Base-by-base conservation (phyloP, 1,139 yeast genomes). In the Pichia sp. region DNA sequence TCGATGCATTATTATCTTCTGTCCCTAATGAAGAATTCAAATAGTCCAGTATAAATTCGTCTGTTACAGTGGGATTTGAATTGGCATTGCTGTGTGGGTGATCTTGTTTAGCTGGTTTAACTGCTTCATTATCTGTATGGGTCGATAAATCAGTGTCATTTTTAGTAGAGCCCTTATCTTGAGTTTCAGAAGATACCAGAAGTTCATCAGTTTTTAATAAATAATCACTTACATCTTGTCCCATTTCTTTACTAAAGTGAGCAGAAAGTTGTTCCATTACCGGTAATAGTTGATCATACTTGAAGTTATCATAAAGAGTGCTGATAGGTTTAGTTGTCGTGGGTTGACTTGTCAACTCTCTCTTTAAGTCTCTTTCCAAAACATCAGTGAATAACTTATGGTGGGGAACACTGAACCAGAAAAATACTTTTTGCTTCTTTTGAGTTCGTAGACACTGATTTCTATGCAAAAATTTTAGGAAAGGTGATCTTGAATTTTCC, bases 391-490 rank as follows among this genome's bases (percentile, higher is more conserved):
- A 89, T 39, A 91, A 66, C 56, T 84, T 80, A 59, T 91, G 96
- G 63, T 91, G 97, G 34, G 93, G 91, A 7, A 91, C 97, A 56
- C 89, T 83, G 60, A 84, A 89, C 98, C 98, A 91, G 60, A 82
- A 88, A 59, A 91, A 91, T 31, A 91, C 97, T 60, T 91, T 91
- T 60, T 91, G 98, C 59, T 91, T 91, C 69, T 91, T 91, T 57
- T 91, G 97, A 1, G 98, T 91, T 52, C 96, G 72, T 20, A 91
- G 70, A 60, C 98, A 89, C 49, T 82, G 78, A 58, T 91, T 86
- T 55, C 82, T 84, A 62, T 83, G 86, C 35, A 91, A 66, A 53
- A 89, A 88, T 50, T 84, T 86, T 46, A 91, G 69, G 58, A 91
- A 88, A 35, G 79, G 82, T 0, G 95, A 85, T 57, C 86, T 79